phyloP scores from a whole-genome alignment of 495 filamentous ascomycete species.

The Staphylotrichum tortipilum region DNA sequence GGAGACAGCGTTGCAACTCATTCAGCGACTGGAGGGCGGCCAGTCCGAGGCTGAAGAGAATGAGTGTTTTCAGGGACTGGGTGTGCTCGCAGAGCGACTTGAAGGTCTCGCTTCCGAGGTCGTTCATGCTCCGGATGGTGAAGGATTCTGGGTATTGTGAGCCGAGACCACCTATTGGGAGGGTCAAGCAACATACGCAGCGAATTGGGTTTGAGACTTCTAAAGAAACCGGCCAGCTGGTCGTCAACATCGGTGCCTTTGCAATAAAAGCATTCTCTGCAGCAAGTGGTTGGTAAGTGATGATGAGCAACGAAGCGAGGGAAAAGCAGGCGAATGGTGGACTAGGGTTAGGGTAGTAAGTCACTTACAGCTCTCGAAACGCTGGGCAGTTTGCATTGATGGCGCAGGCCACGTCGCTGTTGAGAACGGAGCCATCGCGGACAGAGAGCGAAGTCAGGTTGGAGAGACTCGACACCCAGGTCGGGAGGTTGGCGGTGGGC shows the following conservation, averaged over 20 bases:
- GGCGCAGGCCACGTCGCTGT: conserved; percentile 39
- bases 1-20: conserved; percentile 41
- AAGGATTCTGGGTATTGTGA: conserved; percentile 48
- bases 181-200: conserved; percentile 34
- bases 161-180: too few relatives aligned
- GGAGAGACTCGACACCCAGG: conserved; percentile 30
- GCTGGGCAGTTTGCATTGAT: conserved; percentile 50
- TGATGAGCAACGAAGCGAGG: not conserved
- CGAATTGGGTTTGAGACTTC: conserved; percentile 46
- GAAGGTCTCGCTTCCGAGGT: conserved; percentile 47
- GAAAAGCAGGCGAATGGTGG: not conserved
- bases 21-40: conserved; percentile 41
- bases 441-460: conserved; percentile 41
- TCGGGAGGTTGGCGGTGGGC: conserved; percentile 21
- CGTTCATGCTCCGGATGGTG: conserved; percentile 44
- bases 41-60: conserved; percentile 42
- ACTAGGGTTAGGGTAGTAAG: not conserved
- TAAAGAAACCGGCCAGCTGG: conserved; percentile 51
- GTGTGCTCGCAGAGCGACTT: conserved; percentile 50
- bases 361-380: conserved; percentile 47
- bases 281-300: not conserved
- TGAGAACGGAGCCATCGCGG: conserved; percentile 50
- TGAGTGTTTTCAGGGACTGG: conserved; percentile 46
- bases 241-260: conserved; percentile 39
- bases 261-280: conserved; percentile 40